Evolutionary conservation across 192 early-diverging fungal species (phyloP).

Genomic region (Piromyces finnis): DNA sequence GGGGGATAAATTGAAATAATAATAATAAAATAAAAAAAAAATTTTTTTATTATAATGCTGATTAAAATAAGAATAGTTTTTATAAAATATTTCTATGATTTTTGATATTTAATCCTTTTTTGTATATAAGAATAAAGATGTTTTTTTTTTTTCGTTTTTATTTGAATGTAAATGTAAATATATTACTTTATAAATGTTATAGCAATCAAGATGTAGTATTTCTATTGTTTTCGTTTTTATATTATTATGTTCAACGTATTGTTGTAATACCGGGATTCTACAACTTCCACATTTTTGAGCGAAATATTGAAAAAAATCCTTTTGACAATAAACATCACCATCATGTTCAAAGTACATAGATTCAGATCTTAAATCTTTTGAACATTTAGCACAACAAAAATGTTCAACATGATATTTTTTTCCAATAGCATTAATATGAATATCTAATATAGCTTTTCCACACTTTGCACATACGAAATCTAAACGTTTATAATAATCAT

Average conservation of each 20-base stretch:
- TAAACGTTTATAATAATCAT: constrained; percentile 69
- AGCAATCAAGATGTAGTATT: constrained; percentile 96
- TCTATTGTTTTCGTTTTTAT: constrained; percentile 23
- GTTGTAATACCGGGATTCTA: constrained; percentile 80
- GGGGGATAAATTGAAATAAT: too few species aligned
- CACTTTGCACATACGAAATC: constrained; percentile 75
- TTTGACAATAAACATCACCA: constrained; percentile 78
- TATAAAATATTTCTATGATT: too few species aligned
- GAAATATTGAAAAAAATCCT: constrained; percentile 78
- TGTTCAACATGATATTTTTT: constrained; percentile 96
- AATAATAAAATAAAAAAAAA: too few species aligned
- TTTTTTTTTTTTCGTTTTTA: too few species aligned
- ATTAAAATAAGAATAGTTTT: too few species aligned
- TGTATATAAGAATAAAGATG: too few species aligned
- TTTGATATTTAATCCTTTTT: too few species aligned
- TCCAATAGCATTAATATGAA: constrained; percentile 80
- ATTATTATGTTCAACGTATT: constrained; percentile 83
- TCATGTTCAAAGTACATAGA: constrained; percentile 95
- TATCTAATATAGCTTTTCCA: constrained; percentile 66
- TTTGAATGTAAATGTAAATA: too few species aligned
- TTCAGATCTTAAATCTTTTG: constrained; percentile 82
- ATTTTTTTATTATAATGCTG: too few species aligned
- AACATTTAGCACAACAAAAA: constrained; percentile 85
- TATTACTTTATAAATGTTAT: constrained; percentile 93
- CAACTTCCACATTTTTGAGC: constrained; percentile 91